Evolutionary conservation across 305 asterid genomes (phyloP), one percentile per base, ranked within the genome.

Genomic region (Fraxinus paxiana): DNA sequence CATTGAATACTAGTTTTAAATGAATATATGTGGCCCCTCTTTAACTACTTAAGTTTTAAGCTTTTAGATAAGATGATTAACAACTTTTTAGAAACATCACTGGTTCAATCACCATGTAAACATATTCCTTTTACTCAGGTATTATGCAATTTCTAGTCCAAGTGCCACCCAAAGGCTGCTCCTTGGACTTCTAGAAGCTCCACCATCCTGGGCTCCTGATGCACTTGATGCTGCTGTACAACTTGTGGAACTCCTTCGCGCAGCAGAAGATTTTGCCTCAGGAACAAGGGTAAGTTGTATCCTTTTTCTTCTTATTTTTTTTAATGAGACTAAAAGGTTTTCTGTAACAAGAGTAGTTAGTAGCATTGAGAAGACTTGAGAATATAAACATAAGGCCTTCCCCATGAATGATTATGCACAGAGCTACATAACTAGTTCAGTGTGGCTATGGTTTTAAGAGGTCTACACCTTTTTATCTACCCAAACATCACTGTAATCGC

Each of bases 171-270:
- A 94, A 77, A 94, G 99, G 87, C 91, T 96, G 85, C 99, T 96
- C 83, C 94, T 96, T 86, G 99, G 99, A 83, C 93, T 96, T 77
- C 87, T 96, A 83, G 98, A 96, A 88, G 99, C 99, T 84, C 98
- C 99, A 20, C 98, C 99, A 31, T 94, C 98, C 20, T 94, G 98
- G 99, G 99, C 99, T 77, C 99, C 99, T 10, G 99, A 96, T 88
- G 99, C 99, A 76, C 98, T 94, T 82, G 98, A 96, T 90, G 99
- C 99, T 88, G 93, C 99, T 84, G 99, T 96, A 59, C 99, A 96
- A 81, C 92, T 96, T 67, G 99, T 94, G 87, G 99, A 96, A 87
- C 97, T 96, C 80, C 96, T 96, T 78, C 92, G 97, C 83, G 99
- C 99, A 76, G 98, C 99, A 71, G 99, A 96, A 86, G 99, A 96